Base-by-base conservation (phyloP, 495 filamentous ascomycete genomes). In the Penicillium malachiteum region DNA sequence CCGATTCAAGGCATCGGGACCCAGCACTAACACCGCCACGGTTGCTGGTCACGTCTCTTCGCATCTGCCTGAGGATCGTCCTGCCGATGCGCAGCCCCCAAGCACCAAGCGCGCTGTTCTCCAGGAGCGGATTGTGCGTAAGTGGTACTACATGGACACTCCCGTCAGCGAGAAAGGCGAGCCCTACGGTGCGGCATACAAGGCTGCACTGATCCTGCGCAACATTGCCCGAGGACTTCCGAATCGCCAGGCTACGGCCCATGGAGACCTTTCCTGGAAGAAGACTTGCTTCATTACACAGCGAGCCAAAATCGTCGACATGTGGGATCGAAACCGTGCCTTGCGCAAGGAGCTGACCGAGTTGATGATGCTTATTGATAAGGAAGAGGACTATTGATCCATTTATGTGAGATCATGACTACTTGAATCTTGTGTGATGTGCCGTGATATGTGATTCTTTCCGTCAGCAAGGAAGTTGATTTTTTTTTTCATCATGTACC, bases 191-290 rank as follows among this genome's bases (percentile, higher is more conserved):
- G 84, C 97, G 41, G 90, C 94, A 7, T 81, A 96, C 37, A 90
- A 89, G 38, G 88, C 89, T 26, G 86, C 88, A 9, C 73, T 97
- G 18, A 89, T 99, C 3, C 74, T 99, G 57, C 84, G 94, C 33
- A 99, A 97, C 64, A 81, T 99, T 21, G 90, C 91, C 3, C 80
- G 87, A 17, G 87, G 92, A 48, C 76, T 91, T 0, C 80, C 85
- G 0, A 72, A 60, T 41, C 67, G 73, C 3, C 63, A 65, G 11
- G 67, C 69, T 0, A 62, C 71, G 0, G 63, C 64, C 38, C 66
- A 68, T 31, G 59, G 73, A 14, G 61, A 63, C 3, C 63, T 75
- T 33, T 65, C 72, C 3, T 77, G 70, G 71, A 77, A 76, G 59
- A 75, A 73, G 54, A 67, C 71, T 2, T 70, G 69, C 41, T 77